Percentiles rank a stretch among this genome's conserved stretches.
Conservation (phyloP, 192 early-diverging fungal genomes). For the Helicostylum pulchrum region DNA sequence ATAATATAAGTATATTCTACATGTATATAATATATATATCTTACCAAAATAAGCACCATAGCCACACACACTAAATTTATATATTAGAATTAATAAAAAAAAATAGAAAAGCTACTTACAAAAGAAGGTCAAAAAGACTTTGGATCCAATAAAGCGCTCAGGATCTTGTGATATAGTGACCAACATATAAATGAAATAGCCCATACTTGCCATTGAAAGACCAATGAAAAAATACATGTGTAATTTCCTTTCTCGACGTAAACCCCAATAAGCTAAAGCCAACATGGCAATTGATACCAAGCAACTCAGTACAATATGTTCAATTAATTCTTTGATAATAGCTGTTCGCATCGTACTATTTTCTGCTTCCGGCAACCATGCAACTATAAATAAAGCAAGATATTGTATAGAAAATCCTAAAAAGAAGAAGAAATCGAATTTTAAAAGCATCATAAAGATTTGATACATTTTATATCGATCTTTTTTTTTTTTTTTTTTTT, state of each 20-base stretch:
- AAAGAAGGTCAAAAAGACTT: slow-evolving; percentile 53
- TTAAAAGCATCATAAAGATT: slow-evolving; percentile 76
- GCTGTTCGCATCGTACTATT: slow-evolving; percentile 9
- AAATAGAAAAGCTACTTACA: slow-evolving; percentile 37
- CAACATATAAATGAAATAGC: slow-evolving; percentile 67
- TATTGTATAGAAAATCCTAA: slow-evolving; percentile 73
- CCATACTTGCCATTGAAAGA: slow-evolving; percentile 59
- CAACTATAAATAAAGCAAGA: slow-evolving; percentile 62
- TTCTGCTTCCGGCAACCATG: slow-evolving; percentile 10
- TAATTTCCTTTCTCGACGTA: slow-evolving; percentile 49
- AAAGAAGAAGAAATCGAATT: slow-evolving; percentile 80
- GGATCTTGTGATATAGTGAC: slow-evolving; percentile 52
- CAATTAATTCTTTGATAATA: slow-evolving; percentile 34
- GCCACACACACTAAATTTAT: slow-evolving; percentile 43
- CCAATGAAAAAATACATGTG: slow-evolving; percentile 60
- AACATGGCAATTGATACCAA: slow-evolving; percentile 47
- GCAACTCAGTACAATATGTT: slow-evolving; percentile 47
- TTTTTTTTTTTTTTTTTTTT: slow-evolving; percentile 4
- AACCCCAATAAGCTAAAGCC: slow-evolving; percentile 52
- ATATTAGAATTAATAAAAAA: slow-evolving; percentile 3
- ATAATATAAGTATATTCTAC: not conserved
- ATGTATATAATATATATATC: slow-evolving; percentile 16
- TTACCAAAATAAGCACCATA: slow-evolving; percentile 44
- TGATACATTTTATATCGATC: slow-evolving; percentile 74
- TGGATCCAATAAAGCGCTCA: slow-evolving; percentile 43